Conservation (phyloP, 2,329 filamentous ascomycete genomes). For the Coniochaeta ligniaria region DNA sequence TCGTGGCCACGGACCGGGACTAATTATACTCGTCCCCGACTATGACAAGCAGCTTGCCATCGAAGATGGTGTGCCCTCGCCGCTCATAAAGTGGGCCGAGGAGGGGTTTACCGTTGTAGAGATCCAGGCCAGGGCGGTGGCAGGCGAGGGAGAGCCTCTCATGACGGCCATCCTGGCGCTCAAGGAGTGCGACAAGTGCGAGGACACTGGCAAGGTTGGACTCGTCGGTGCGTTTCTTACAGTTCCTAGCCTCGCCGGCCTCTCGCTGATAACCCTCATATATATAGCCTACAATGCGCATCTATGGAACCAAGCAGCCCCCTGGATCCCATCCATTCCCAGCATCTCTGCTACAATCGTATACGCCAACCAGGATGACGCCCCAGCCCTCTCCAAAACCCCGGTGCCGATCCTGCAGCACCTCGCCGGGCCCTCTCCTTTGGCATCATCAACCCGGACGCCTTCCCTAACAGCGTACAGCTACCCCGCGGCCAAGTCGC, state of each 20-base stretch:
- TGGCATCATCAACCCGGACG: neutral
- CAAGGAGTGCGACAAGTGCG: neutral
- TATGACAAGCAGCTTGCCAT: neutral
- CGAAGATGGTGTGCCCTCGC: slow-evolving; percentile 11
- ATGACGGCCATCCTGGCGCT: neutral
- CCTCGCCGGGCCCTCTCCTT: neutral
- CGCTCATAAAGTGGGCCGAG: slow-evolving; percentile 62
- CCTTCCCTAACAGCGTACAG: neutral
- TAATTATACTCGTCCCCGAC: neutral
- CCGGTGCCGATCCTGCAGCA: neutral
- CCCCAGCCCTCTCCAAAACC: neutral
- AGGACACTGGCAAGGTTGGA: neutral
- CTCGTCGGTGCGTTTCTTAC: neutral
- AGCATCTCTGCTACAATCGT: neutral
- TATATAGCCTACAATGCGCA: neutral
- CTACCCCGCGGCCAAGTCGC: neutral
- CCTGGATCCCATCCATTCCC: too few species aligned
- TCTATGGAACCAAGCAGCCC: too few species aligned
- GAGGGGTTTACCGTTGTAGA: slow-evolving; percentile 60
- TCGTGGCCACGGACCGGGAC: neutral
- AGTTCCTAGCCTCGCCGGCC: neutral
- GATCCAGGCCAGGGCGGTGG: slow-evolving; percentile 31
- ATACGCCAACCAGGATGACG: neutral
- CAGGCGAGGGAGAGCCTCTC: too few species aligned
- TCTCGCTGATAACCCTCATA: neutral